Base-by-base conservation (phyloP, 257 asterid species). In the Avicennia marina region DNA sequence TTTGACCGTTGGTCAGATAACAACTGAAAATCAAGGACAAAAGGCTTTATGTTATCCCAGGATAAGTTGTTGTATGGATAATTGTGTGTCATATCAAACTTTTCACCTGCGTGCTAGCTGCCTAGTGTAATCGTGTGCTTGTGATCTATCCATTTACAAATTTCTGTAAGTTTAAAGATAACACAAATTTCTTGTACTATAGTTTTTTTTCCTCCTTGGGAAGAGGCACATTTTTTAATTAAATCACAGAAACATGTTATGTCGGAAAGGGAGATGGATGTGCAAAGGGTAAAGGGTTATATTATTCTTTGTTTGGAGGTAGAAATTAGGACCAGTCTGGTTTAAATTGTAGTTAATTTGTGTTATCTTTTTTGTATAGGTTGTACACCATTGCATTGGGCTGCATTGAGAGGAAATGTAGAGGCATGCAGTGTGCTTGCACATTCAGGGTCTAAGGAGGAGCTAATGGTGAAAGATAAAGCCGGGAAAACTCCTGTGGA, bases 371-470 rank as follows among this genome's bases (percentile, higher is more conserved):
- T n/a, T 62, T 59, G 44, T 24, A 72, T 75, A 93, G 99, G 99
- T 6, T 86, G 97, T 73, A 86, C 99, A 52, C 99, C 99, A 60
- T 72, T 93, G 69, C 99, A 93, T 64, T 93, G 99, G 99, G 96
- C 96, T 67, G 95, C 95, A 47, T 63, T 89, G 75, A 84, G 85
- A 68, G 99, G 97, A 71, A 70, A 86, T 53, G 65, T 76, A 63
- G 99, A 93, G 80, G 96, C 97, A 44, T 89, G 96, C 75, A 80
- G 85, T 60, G 81, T 93, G 71, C 95, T 93, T 65, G 89, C 83
- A 42, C 95, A 89, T 66, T 78, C 99, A 41, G 99, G 97, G 62
- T 73, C 95, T 16, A 93, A 86, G 80, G 82, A 77, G 69, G 97
- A 84, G 58, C 54, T 89, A 40, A 32, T 55, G 68, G 69, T 86